phyloP scores from a whole-genome alignment of 805 yeast genomes.

The Saccharomycopsis amapae region DNA sequence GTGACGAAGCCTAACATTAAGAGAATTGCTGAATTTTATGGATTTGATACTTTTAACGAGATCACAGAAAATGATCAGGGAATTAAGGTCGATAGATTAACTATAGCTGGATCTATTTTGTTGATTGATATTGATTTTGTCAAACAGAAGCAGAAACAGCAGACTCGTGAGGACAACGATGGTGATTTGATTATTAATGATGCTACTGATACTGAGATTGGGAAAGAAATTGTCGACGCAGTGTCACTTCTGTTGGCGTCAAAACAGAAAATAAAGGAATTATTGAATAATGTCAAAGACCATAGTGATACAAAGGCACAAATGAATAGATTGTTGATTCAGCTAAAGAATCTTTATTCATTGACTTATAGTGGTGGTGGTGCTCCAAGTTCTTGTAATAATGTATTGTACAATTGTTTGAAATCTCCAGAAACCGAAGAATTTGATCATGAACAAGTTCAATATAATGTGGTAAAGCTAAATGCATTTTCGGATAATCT shows the following conservation, averaged over 20 bases:
- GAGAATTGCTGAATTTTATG: slow-evolving; percentile 17
- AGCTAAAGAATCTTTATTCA: slow-evolving; percentile 14
- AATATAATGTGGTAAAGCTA: slow-evolving; percentile 12
- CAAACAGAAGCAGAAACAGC: background rate
- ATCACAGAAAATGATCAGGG: background rate
- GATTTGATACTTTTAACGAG: slow-evolving; percentile 19
- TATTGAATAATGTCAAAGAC: background rate
- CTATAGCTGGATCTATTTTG: slow-evolving; percentile 31
- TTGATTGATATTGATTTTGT: slow-evolving; percentile 33
- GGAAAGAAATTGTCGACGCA: slow-evolving; percentile 24
- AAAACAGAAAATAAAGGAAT: slow-evolving; percentile 5
- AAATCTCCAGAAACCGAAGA: background rate
- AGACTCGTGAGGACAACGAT: background rate
- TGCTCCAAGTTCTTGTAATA: slow-evolving; percentile 1
- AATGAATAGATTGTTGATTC: background rate
- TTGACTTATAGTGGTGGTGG: slow-evolving; percentile 7
- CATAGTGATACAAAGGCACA: background rate
- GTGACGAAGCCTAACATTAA: slow-evolving; percentile 15
- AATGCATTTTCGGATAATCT: slow-evolving; percentile 13
- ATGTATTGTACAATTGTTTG: slow-evolving; percentile 8
- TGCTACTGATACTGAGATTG: background rate
- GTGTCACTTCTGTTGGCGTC: slow-evolving; percentile 27
- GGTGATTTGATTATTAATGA: background rate
- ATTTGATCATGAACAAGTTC: background rate
- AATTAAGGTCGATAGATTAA: slow-evolving; percentile 26